A percentile compares a stretch with the other conserved stretches of the same genome.
These are phyloP conservation scores for Naematelia encephala DNA, from an alignment of 768 basidiomycete species.

Conservation along the genomic window DNA sequence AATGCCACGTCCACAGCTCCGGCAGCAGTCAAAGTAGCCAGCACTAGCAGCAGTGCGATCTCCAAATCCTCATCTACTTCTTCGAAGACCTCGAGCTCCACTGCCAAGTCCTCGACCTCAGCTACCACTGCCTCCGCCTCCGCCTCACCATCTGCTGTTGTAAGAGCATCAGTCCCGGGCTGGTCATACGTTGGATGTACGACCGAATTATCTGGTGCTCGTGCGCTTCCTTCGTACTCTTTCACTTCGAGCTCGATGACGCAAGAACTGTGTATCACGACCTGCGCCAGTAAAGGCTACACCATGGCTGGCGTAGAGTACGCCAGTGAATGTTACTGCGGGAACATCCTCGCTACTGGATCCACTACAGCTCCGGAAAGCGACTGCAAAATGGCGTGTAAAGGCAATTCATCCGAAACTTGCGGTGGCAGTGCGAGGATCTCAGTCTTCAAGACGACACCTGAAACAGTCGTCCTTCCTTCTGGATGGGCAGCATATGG, in stretches of 20 bases:
- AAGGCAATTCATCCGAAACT: constrained; percentile 52
- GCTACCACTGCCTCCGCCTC: neutral
- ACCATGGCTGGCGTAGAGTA: constrained; percentile 70
- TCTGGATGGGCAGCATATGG: constrained; percentile 7
- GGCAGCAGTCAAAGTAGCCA: no score
- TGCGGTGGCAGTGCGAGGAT: constrained; percentile 40
- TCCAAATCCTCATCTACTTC: neutral
- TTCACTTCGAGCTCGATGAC: constrained; percentile 56
- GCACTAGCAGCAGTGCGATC: no score
- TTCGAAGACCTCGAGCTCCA: neutral
- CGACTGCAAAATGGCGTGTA: constrained; percentile 71
- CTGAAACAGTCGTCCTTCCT: constrained; percentile 6
- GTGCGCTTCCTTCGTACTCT: constrained; percentile 42
- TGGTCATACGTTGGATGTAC: constrained; percentile 39
- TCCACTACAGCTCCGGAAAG: constrained; percentile 53
- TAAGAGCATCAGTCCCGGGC: constrained; percentile 11
- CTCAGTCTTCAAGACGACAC: constrained; percentile 10
- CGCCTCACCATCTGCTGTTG: neutral
- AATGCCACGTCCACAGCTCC: no score
- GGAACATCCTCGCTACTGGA: constrained; percentile 64
- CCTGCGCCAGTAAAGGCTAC: constrained; percentile 60
- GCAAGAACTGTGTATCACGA: constrained; percentile 62
- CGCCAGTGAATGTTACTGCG: constrained; percentile 45
- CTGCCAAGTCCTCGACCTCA: neutral
- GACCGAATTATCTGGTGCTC: constrained; percentile 27